These are phyloP conservation scores for Nicotiana otophora DNA, from an alignment of 257 asterid species.

Conservation along the genomic window DNA sequence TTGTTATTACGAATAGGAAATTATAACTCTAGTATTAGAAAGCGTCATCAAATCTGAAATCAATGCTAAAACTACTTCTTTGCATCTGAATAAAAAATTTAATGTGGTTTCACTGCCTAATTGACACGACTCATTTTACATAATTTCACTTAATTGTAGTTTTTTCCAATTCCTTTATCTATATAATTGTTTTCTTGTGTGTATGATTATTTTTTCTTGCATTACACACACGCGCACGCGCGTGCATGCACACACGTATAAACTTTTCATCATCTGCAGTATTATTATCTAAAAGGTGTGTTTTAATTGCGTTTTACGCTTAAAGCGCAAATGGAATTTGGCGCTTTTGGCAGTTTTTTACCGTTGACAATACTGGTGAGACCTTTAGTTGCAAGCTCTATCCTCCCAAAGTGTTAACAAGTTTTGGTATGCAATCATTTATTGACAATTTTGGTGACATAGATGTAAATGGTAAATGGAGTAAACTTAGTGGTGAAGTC, in stretches of 20 bases:
- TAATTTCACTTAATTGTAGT: neutral
- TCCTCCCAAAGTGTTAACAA: neutral
- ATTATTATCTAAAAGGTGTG: neutral
- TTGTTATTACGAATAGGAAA: neutral
- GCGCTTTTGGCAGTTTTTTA: neutral
- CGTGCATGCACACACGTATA: too few species aligned
- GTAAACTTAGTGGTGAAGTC: neutral
- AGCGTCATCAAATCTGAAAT: neutral
- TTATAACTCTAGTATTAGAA: neutral
- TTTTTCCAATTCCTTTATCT: neutral
- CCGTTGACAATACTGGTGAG: neutral
- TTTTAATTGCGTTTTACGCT: neutral
- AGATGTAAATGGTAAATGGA: neutral
- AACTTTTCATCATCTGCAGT: neutral
- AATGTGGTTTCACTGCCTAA: neutral
- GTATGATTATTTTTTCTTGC: neutral
- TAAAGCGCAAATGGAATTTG: neutral
- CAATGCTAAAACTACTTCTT: neutral
- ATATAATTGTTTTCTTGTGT: neutral
- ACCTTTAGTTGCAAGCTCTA: slow-evolving; percentile 6
- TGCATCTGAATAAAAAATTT: neutral
- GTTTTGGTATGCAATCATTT: neutral
- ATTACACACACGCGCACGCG: too few species aligned
- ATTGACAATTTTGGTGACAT: neutral
- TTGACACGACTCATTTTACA: neutral